Evolutionary conservation across 2,329 filamentous ascomycete species (phyloP).

Genomic region (Coleophoma eucalyptorum): DNA sequence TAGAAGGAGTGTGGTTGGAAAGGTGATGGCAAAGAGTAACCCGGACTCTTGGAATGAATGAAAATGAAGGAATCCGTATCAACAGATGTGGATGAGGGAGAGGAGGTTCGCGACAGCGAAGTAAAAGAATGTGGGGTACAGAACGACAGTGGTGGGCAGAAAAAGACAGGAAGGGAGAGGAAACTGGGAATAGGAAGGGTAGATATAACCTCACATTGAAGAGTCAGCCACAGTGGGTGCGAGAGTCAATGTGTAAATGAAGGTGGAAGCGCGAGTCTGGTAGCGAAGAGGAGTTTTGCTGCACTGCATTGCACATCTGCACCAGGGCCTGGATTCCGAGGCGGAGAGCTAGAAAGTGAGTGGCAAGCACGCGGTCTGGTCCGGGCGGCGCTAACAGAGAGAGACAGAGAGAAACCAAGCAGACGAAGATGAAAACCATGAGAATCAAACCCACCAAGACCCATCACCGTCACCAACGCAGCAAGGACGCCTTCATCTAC

Average conservation of each 20-base stretch:
- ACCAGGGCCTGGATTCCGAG: not conserved
- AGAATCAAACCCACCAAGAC: not conserved
- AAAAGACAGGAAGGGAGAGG: conserved; percentile 2
- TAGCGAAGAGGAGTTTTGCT: not conserved
- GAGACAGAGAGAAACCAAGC: not conserved
- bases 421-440: not conserved
- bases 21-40: conserved; percentile 2
- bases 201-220: not conserved
- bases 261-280: not conserved
- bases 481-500: not conserved
- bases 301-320: not conserved
- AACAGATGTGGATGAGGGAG: conserved; percentile 16
- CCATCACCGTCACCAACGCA: not conserved
- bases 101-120: conserved; percentile 12
- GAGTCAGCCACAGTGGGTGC: not conserved
- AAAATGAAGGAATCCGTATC: conserved; percentile 23
- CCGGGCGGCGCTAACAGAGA: no score
- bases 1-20: conserved; percentile 13
- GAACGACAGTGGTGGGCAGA: conserved; percentile 2
- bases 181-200: not conserved
- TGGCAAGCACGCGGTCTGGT: no score
- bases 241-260: not conserved
- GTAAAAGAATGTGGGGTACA: conserved; percentile 18
- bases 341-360: not conserved
- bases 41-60: conserved; percentile 24